Conservation (phyloP, 805 yeast species). For the Candida ficus region DNA sequence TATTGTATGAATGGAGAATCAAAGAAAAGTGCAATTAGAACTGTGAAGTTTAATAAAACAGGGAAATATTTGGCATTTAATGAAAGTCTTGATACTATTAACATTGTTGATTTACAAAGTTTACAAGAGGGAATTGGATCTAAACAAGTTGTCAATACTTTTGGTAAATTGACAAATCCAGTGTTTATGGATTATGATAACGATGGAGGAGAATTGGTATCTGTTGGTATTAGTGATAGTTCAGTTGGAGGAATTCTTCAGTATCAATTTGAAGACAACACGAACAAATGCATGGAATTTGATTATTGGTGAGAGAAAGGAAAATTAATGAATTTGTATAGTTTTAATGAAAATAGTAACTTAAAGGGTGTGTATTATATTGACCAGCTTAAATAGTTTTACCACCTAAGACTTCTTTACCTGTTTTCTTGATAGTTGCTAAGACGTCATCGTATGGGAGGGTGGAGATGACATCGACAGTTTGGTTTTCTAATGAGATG, state of each 20-base stretch:
- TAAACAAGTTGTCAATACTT: slow-evolving; percentile 46
- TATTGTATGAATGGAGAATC: slow-evolving; percentile 29
- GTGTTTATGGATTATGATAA: slow-evolving; percentile 38
- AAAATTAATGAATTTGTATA: background rate
- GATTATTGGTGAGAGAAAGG: background rate
- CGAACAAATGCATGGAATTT: background rate
- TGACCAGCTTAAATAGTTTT: slow-evolving; percentile 31
- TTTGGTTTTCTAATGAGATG: slow-evolving; percentile 74
- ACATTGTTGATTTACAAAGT: slow-evolving; percentile 37
- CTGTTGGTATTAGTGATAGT: slow-evolving; percentile 51
- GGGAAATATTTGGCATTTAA: slow-evolving; percentile 49
- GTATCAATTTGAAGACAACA: slow-evolving; percentile 33
- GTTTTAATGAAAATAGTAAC: too few species aligned
- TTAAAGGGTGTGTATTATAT: too few species aligned
- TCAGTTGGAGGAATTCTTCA: slow-evolving; percentile 54
- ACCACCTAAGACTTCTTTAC: slow-evolving; percentile 75
- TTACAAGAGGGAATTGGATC: slow-evolving; percentile 3
- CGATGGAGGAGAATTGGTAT: slow-evolving; percentile 39
- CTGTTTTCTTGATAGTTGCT: slow-evolving; percentile 81
- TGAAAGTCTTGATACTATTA: slow-evolving; percentile 55
- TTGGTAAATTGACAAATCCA: slow-evolving; percentile 57
- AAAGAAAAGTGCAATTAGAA: slow-evolving; percentile 47
- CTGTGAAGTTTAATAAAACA: slow-evolving; percentile 42
- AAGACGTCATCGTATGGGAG: slow-evolving; percentile 74
- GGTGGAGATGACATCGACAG: slow-evolving; percentile 69